These are phyloP conservation scores for Pythium chondricola DNA, from an alignment of 352 stramenopile genomes.

Conservation along the genomic window DNA sequence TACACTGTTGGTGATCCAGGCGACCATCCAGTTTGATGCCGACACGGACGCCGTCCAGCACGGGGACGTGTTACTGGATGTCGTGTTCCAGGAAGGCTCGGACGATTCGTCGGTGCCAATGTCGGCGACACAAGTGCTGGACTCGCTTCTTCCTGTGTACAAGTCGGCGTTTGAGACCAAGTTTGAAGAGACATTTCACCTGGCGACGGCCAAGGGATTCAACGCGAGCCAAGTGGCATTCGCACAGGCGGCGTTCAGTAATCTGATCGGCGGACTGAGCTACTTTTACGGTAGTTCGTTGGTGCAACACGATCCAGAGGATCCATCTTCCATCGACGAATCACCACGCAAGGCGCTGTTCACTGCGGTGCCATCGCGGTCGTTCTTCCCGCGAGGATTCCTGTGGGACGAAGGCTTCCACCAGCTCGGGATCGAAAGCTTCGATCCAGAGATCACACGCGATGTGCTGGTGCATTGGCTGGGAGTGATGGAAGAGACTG, in stretches of 20 bases:
- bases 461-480: conserved; percentile 89
- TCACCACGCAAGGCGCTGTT: conserved; percentile 58
- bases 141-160: conserved; percentile 1
- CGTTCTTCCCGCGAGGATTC: conserved; percentile 92
- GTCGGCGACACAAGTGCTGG: neutral
- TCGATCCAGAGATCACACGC: conserved; percentile 61
- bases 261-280: conserved; percentile 84
- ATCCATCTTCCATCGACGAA: conserved; percentile 28
- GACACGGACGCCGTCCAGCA: conserved; percentile 18
- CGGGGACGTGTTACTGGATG: conserved; percentile 53
- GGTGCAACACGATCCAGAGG: conserved; percentile 49
- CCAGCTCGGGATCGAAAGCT: conserved; percentile 77
- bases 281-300: conserved; percentile 88
- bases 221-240: conserved; percentile 61
- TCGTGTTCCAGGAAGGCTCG: conserved; percentile 51
- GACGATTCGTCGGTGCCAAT: conserved; percentile 11
- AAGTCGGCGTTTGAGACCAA: conserved; percentile 37
- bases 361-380: conserved; percentile 87
- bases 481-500: conserved; percentile 73
- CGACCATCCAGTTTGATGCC: conserved; percentile 41
- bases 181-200: conserved; percentile 50
- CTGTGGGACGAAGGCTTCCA: conserved; percentile 95
- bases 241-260: conserved; percentile 83
- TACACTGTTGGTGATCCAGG: conserved; percentile 65
- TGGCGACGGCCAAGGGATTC: conserved; percentile 22